Evolutionary conservation across 257 asterid species (phyloP), one percentile per base, ranked within the genome.

Genomic region (Eustoma russellianum): DNA sequence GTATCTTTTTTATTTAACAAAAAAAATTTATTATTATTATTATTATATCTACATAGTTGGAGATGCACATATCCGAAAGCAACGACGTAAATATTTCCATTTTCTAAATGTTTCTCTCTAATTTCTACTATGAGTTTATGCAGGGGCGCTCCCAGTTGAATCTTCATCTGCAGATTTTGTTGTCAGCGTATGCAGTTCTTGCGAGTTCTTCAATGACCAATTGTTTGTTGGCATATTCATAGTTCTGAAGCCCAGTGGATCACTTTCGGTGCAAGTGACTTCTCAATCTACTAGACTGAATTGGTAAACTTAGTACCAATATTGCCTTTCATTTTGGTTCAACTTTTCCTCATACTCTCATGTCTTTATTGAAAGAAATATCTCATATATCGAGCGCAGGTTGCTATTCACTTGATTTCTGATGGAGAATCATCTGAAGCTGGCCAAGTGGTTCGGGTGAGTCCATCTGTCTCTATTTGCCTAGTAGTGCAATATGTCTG

Each of bases 221-320:
- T 52, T 88, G 68, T 73, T 83, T 65, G 70, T 38, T 10, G 80
- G 66, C 59, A 64, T 91, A 33, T 74, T 72, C 28, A 75, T 81
- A 73, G 75, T 78, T 46, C 65, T 88, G 59, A 92, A 73, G 63
- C 94, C 93, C 51, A 87, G 87, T 55, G 97, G 95, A 71, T 71
- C 75, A 46, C 64, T 81, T 59, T 61, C 76, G 60, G 69, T 81
- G 58, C 44, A 68, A 61, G 49, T 63, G 55, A 28, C 72, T 57
- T 72, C 80, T 61, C 80, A 77, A 48, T 57, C 81, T 59, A 64
- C 59, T 28, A 35, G 50, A 16, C 69, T 56, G 59, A 70, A 63
- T 52, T 6, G 80, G 94, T 85, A 73, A 13, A 17, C 33, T 17
- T 41, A 24, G 7, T 30, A 7, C 1, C 3, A 14, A 13, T 17